phyloP scores from a whole-genome alignment of 805 yeast species.

The Ogataea ganodermae region DNA sequence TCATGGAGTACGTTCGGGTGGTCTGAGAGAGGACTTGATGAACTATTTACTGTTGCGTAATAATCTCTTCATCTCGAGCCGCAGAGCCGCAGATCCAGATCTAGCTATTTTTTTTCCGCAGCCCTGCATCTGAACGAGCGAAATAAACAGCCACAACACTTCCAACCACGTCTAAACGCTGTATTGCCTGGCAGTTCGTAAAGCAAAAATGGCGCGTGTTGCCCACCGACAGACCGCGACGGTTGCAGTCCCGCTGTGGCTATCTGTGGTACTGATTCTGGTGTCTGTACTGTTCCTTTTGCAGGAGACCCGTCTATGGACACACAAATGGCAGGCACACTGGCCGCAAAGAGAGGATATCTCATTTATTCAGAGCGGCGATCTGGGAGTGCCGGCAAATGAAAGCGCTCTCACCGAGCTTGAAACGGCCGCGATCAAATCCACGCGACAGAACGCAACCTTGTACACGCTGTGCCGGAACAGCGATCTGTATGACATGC shows the following conservation, averaged over 20 bases:
- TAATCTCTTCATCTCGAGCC: background rate
- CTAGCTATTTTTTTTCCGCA: background rate
- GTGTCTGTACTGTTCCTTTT: background rate
- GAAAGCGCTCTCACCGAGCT: background rate
- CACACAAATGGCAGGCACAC: background rate
- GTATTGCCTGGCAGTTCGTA: background rate
- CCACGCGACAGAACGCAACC: slow-evolving; percentile 51
- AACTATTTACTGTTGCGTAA: no score
- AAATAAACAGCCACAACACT: background rate
- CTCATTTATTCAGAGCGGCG: background rate
- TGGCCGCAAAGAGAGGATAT: background rate
- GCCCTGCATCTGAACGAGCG: background rate
- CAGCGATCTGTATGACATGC: slow-evolving; percentile 56
- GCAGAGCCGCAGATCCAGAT: slow-evolving; percentile 1
- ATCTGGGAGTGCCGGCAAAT: no score
- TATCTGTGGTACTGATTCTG: slow-evolving; percentile 1
- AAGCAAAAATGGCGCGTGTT: background rate
- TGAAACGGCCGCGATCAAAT: background rate
- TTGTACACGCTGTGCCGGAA: slow-evolving; percentile 73
- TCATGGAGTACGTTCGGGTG: no score
- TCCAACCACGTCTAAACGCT: background rate
- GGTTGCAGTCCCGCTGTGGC: background rate
- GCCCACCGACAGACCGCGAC: background rate
- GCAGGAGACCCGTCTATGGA: slow-evolving; percentile 1
- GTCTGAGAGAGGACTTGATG: no score